These are phyloP conservation scores for Suillus plorans DNA, from an alignment of 768 basidiomycete species.

Conservation along the genomic window DNA sequence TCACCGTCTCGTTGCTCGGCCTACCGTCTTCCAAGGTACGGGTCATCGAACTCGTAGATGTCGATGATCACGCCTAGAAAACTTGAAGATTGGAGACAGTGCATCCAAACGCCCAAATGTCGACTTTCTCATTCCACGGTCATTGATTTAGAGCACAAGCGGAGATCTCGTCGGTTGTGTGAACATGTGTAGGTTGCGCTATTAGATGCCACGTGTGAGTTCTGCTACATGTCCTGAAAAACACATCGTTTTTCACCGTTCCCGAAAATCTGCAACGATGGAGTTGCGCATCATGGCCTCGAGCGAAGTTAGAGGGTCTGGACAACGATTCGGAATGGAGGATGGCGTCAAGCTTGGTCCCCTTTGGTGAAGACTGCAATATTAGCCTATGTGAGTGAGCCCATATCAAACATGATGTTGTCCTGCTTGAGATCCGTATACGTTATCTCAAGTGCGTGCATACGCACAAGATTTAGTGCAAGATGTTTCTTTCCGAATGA, in stretches of 20 bases:
- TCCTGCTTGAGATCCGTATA: background rate
- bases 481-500: too few relatives aligned
- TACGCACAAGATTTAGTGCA: too few relatives aligned
- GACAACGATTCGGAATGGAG: background rate
- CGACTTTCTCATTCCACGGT: background rate
- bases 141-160: background rate
- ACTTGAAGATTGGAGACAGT: too few relatives aligned
- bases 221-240: background rate
- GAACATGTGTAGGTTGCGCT: background rate
- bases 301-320: background rate
- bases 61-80: too few relatives aligned
- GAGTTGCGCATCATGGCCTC: background rate
- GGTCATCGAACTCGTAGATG: background rate
- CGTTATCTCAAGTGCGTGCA: background rate
- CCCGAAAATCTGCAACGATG: background rate
- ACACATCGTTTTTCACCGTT: background rate
- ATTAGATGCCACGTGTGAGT: background rate
- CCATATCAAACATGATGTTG: background rate
- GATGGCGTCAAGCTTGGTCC: background rate
- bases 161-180: background rate
- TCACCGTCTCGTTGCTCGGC: background rate
- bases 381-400: background rate
- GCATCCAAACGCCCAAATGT: background rate
- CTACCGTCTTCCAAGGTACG: background rate
- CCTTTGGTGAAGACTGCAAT: background rate